Evolutionary conservation across 1,139 yeast species (phyloP).

Genomic region (Candida buenavistaensis): DNA sequence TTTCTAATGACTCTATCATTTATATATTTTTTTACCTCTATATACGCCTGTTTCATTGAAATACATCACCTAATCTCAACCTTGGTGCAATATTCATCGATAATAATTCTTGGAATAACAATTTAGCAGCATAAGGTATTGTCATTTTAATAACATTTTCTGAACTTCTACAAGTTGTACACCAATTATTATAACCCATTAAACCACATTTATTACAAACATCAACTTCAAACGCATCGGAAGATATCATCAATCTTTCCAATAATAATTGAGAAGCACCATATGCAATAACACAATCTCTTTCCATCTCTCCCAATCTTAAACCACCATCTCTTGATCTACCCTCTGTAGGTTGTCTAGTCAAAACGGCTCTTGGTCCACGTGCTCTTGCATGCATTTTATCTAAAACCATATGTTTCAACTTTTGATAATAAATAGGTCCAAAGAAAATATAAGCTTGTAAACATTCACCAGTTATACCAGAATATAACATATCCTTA

Average conservation of each 20-base stretch:
- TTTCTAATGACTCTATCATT: slow-evolving; percentile 1
- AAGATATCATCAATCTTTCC: slow-evolving; percentile 94
- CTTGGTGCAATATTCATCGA: slow-evolving; percentile 99
- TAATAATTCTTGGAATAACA: slow-evolving; percentile 90
- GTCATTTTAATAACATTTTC: slow-evolving; percentile 91
- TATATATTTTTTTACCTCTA: slow-evolving; percentile 1
- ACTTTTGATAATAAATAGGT: slow-evolving; percentile 94
- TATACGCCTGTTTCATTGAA: slow-evolving; percentile 27
- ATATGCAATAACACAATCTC: slow-evolving; percentile 99
- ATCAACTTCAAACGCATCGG: slow-evolving; percentile 97
- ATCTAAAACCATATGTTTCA: slow-evolving; percentile 98
- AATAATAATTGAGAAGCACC: slow-evolving; percentile 95
- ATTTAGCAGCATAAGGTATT: slow-evolving; percentile 96
- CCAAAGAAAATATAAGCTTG: slow-evolving; percentile 99
- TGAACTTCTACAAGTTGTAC: slow-evolving; percentile 89
- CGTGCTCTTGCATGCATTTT: slow-evolving; percentile 99
- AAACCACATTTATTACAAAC: slow-evolving; percentile 95
- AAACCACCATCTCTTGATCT: slow-evolving; percentile 99
- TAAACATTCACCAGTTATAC: slow-evolving; percentile 95
- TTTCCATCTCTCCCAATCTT: slow-evolving; percentile 98
- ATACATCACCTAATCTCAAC: slow-evolving; percentile 83
- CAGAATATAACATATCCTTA: slow-evolving; percentile 97
- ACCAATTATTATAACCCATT: slow-evolving; percentile 98
- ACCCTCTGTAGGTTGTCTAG: slow-evolving; percentile 99
- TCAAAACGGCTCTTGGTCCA: slow-evolving; percentile 97